Evolutionary conservation across 371 early-diverging fungal genomes (phyloP).

Genomic region (Blakeslea trispora): DNA sequence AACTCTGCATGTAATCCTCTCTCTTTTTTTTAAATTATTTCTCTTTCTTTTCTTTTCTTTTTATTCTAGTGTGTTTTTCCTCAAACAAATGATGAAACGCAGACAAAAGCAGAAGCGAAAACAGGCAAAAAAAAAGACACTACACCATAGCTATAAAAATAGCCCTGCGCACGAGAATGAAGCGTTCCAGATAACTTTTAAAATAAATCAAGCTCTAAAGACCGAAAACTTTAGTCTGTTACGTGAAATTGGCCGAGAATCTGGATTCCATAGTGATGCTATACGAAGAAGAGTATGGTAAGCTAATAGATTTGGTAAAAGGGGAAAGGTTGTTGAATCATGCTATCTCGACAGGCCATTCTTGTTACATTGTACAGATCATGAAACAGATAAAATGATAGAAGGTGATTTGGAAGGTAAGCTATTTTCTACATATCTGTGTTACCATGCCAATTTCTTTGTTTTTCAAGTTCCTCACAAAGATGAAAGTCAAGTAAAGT

Average conservation of each 20-base stretch:
- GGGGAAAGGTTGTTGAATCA: not conserved
- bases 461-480: slow-evolving; percentile 34
- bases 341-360: slow-evolving; percentile 42
- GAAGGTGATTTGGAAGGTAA: slow-evolving; percentile 19
- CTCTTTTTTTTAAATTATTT: too few relatives aligned
- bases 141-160: slow-evolving; percentile 7
- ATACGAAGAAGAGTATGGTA: slow-evolving; percentile 55
- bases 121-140: slow-evolving; percentile 11
- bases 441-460: not conserved
- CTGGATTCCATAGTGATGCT: slow-evolving; percentile 28
- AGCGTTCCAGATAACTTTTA: slow-evolving; percentile 40
- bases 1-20: too few relatives aligned
- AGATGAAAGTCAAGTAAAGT: slow-evolving; percentile 53
- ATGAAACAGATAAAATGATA: slow-evolving; percentile 4
- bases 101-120: slow-evolving; percentile 24
- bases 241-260: slow-evolving; percentile 48
- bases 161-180: slow-evolving; percentile 37
- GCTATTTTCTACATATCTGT: not conserved
- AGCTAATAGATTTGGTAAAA: not conserved
- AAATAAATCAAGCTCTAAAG: slow-evolving; percentile 58
- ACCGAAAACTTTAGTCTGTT: slow-evolving; percentile 45
- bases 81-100: slow-evolving; percentile 31
- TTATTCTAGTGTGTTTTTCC: too few relatives aligned
- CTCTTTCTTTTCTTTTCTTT: not conserved
- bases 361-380: slow-evolving; percentile 37